Base-by-base conservation (phyloP, 2,329 filamentous ascomycete species). In the Ceratocystis cubensis region DNA sequence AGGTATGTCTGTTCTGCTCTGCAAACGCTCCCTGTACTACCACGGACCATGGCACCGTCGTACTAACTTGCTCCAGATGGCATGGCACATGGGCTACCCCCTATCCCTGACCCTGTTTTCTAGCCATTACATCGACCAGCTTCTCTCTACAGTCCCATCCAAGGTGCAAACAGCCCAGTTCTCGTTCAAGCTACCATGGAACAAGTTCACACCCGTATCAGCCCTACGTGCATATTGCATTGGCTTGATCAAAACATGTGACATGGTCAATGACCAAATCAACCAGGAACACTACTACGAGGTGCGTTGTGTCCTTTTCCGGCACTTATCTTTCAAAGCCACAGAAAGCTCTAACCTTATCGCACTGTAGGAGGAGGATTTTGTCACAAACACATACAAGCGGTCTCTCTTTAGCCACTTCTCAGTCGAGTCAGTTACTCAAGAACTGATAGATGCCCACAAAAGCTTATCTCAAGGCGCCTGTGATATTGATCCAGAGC, bases 31-130 rank as follows among this genome's bases (percentile, higher is more conserved):
- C 13, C 10, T 41, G 4, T 41, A 41, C 37, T 15, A 41, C 37
- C 37, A 41, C 2, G 10, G 13, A 41, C 37, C 37, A 41, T 15
- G 10, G 13, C 22, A 10, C 48, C 48, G 3, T 15, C 48, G 13
- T n/a, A 50, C 64, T 67, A 56, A 67, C 59, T 25, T 20, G 2
- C 25, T 44, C 30, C 72, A 94, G 87, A 95, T 96, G 84, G 90
- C 91, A 69, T 99, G 95, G 92, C 91, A 97, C 74, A 85, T 90
- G 71, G 94, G 95, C n/a, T 92, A 96, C 73, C 91, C 94, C 1
- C 82, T 99, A 7, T 95, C 93, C 1, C 94, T 97, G 74, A 97
- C 94, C 0, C 78, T 99, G 1, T 91, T 97, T 74, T 96, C 92
- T 4, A 96, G 91, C 64, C 81, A 96, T 44, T 94, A 99, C 74